Evolutionary conservation across 2,329 filamentous ascomycete species (phyloP), one percentile per base, ranked within the genome.

Genomic region (Botrytis paeoniae): DNA sequence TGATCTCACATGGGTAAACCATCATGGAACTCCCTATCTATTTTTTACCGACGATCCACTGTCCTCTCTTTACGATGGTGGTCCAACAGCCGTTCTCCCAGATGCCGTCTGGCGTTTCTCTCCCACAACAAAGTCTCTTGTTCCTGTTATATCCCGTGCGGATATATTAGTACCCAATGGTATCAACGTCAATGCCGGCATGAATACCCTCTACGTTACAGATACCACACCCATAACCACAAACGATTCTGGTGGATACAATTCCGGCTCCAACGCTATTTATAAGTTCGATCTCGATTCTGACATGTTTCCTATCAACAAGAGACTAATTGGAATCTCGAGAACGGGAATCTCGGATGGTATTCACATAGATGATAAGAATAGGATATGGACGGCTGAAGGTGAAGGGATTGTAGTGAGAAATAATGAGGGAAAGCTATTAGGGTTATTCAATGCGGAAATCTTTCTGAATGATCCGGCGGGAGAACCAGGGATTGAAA

Each of bases 91-190:
- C 20, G 45, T 41, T n/a, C 32, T 68, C 29, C 41, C 43, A 37
- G 62, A 72, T 57, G n/a, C 61, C 6, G 48, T 72, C 35, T 72
- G 70, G 70, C 70, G 70, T 37, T 68, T 66, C 29, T 64, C 65
- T 37, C 62, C 62, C 6, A 32, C n/a, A 1, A 37, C 43, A 35
- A 39, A 72, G 20, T 39, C 51, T 25, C 70, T 72, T 14, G 6
- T 72, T 25, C 70, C 62, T 20, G 62, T 72, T 3, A 48, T 72
- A 22, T 59, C 61, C 20, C 45, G 62, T 18, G 29, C n/a, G 2
- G 62, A 72, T 72, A 59, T 68, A 3, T 43, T 54, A 5, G 51
- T 72, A 29, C 70, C 62, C 6, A 72, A 68, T 45, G 62, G 62
- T 3, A 66, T 68, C 16, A 39, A 41, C 25, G 39, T 72, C 2